Conservation (phyloP, 1,284 basidiomycete genomes). For the Pseudozyma thailandica region DNA sequence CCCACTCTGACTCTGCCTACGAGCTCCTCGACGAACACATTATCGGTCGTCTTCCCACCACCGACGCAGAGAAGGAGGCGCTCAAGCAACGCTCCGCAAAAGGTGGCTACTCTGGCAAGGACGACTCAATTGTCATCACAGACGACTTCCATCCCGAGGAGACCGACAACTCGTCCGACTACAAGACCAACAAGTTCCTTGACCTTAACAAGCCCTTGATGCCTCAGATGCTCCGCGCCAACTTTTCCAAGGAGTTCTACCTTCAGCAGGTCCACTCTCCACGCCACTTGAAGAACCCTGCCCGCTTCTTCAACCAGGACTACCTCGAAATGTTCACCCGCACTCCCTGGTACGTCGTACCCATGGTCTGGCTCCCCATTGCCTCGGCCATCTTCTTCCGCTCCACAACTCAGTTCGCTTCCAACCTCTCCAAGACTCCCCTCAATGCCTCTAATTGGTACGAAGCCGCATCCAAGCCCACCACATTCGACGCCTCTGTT, state of each 20-base stretch:
- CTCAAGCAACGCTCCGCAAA: slow-evolving; percentile 29
- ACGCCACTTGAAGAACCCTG: slow-evolving; percentile 85
- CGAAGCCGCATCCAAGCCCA: slow-evolving; percentile 71
- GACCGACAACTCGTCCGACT: slow-evolving; percentile 66
- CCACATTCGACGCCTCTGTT: slow-evolving; percentile 54
- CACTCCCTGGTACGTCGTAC: slow-evolving; percentile 94
- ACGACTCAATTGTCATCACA: slow-evolving; percentile 75
- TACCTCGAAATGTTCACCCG: slow-evolving; percentile 87
- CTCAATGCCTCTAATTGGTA: slow-evolving; percentile 59
- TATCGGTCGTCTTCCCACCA: slow-evolving; percentile 55
- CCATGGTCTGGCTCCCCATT: slow-evolving; percentile 91
- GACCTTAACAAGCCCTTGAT: slow-evolving; percentile 88
- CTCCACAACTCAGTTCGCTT: slow-evolving; percentile 80
- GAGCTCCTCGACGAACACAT: slow-evolving; percentile 85
- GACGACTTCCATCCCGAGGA: slow-evolving; percentile 65
- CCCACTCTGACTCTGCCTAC: slow-evolving; percentile 92
- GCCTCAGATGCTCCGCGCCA: slow-evolving; percentile 82
- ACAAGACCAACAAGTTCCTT: slow-evolving; percentile 87
- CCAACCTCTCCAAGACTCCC: slow-evolving; percentile 18
- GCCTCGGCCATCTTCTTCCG: slow-evolving; percentile 81
- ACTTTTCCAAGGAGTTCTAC: slow-evolving; percentile 94
- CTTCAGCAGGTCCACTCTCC: slow-evolving; percentile 94
- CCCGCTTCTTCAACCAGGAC: slow-evolving; percentile 84
- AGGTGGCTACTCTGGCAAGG: slow-evolving; percentile 58
- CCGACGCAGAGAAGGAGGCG: slow-evolving; percentile 40